These are phyloP conservation scores for Citrus glauca DNA, from an alignment of 345 rosid genomes.

Conservation along the genomic window DNA sequence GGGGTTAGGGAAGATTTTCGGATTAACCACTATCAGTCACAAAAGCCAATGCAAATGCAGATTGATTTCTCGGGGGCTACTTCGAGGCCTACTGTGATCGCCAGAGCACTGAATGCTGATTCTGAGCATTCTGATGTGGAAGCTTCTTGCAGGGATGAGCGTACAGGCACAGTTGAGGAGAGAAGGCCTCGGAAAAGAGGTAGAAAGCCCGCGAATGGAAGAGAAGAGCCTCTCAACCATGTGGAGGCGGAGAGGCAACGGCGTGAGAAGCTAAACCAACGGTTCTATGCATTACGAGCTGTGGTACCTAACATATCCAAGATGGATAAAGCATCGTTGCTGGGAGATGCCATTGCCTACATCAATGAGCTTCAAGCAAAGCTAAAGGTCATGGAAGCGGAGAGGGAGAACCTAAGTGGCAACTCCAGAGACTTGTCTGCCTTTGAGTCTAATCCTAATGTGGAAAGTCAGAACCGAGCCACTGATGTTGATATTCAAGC, in stretches of 20 bases:
- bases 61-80: slow-evolving; percentile 66
- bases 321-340: slow-evolving; percentile 96
- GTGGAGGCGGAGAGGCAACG: slow-evolving; percentile 98
- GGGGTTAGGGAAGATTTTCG: slow-evolving; percentile 43
- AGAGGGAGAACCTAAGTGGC: slow-evolving; percentile 48
- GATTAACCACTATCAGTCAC: slow-evolving; percentile 42
- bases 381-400: slow-evolving; percentile 73
- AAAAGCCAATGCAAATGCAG: slow-evolving; percentile 63
- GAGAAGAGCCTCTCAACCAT: slow-evolving; percentile 95
- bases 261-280: slow-evolving; percentile 90
- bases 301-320: slow-evolving; percentile 99
- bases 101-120: slow-evolving; percentile 41
- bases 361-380: slow-evolving; percentile 92
- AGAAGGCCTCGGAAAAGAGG: slow-evolving; percentile 88
- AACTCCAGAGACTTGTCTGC: slow-evolving; percentile 37
- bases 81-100: slow-evolving; percentile 49
- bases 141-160: slow-evolving; percentile 64
- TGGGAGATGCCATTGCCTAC: slow-evolving; percentile 92
- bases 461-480: slow-evolving; percentile 26
- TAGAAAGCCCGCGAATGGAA: slow-evolving; percentile 94
- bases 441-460: slow-evolving; percentile 21
- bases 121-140: slow-evolving; percentile 76
- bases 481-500: slow-evolving; percentile 61
- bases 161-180: slow-evolving; percentile 41
- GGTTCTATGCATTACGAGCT: slow-evolving; percentile 86